Percentiles rank a stretch among this genome's conserved stretches.
Evolutionary conservation across 805 yeast genomes (phyloP).

Genomic region (Saccharomycopsis microspora): DNA sequence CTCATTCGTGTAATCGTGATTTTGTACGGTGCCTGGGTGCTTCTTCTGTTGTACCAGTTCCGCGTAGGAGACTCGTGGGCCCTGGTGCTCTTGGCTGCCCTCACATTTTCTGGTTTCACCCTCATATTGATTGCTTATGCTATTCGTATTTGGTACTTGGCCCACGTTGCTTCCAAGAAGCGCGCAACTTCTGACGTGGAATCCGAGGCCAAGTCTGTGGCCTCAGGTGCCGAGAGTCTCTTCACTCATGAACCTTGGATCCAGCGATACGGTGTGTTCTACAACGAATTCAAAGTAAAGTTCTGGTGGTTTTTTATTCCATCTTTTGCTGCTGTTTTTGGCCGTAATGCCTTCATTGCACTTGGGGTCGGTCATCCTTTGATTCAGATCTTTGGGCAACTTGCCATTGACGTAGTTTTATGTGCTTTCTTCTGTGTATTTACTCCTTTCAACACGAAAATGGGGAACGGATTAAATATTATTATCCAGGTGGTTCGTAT

Average conservation of each 20-base stretch:
- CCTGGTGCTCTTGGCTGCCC: slow-evolving; percentile 20
- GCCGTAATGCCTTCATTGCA: slow-evolving; percentile 23
- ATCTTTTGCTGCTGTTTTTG: slow-evolving; percentile 18
- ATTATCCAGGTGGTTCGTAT: slow-evolving; percentile 21
- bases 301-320: slow-evolving; percentile 25
- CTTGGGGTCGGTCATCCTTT: slow-evolving; percentile 23
- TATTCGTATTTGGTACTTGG: slow-evolving; percentile 20
- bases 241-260: slow-evolving; percentile 23
- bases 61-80: slow-evolving; percentile 23
- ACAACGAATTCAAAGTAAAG: slow-evolving; percentile 22
- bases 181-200: slow-evolving; percentile 11
- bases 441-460: slow-evolving; percentile 22
- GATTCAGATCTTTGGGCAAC: slow-evolving; percentile 23
- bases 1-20: slow-evolving; percentile 21
- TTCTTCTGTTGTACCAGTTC: slow-evolving; percentile 23
- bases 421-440: slow-evolving; percentile 16
- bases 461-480: slow-evolving; percentile 22
- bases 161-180: slow-evolving; percentile 18
- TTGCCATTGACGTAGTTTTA: slow-evolving; percentile 21
- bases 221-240: slow-evolving; percentile 14
- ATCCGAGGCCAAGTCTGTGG: background rate
- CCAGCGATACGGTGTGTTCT: slow-evolving; percentile 22
- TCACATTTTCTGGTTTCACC: slow-evolving; percentile 21
- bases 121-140: slow-evolving; percentile 18
- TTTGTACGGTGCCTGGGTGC: slow-evolving; percentile 24